These are phyloP conservation scores for Penicillium brasilianum DNA, from an alignment of 2,329 filamentous ascomycete species.

Conservation along the genomic window DNA sequence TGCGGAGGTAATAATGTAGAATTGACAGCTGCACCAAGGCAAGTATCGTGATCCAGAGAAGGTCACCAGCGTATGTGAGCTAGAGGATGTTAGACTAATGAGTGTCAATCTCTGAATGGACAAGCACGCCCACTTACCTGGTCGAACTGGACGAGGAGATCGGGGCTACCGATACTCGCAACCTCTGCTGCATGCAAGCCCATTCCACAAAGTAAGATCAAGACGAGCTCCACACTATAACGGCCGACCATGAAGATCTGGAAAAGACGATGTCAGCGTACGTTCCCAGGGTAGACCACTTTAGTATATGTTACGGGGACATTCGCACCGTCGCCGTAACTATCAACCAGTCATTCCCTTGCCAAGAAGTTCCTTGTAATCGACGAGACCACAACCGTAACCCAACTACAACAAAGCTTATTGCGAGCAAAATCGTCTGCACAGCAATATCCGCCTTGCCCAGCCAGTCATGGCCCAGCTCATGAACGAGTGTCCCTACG, in stretches of 20 bases:
- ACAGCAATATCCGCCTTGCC: constrained; percentile 28
- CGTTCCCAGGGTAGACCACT: background rate
- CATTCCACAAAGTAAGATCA: constrained; percentile 27
- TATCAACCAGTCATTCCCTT: constrained; percentile 28
- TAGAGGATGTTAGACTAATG: constrained; percentile 11
- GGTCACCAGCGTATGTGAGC: constrained; percentile 26
- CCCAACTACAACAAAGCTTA: constrained; percentile 19
- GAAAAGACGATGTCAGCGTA: background rate
- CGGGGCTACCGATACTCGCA: constrained; percentile 11
- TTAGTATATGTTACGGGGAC: background rate
- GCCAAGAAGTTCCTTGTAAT: constrained; percentile 14
- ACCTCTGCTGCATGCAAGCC: constrained; percentile 26
- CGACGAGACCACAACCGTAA: constrained; percentile 28
- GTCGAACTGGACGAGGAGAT: constrained; percentile 18
- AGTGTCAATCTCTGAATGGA: no score
- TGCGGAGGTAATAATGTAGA: constrained; percentile 25
- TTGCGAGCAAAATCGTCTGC: constrained; percentile 23
- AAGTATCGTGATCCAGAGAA: constrained; percentile 26
- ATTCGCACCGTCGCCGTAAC: constrained; percentile 21
- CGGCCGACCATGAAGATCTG: constrained; percentile 26
- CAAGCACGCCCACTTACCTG: constrained; percentile 17
- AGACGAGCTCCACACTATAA: constrained; percentile 27
- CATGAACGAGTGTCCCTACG: constrained; percentile 16
- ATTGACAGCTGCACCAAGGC: constrained; percentile 24
- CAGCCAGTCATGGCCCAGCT: constrained; percentile 28